Conservation (phyloP, 2,329 filamentous ascomycete species). For the Diaporthe velutina region DNA sequence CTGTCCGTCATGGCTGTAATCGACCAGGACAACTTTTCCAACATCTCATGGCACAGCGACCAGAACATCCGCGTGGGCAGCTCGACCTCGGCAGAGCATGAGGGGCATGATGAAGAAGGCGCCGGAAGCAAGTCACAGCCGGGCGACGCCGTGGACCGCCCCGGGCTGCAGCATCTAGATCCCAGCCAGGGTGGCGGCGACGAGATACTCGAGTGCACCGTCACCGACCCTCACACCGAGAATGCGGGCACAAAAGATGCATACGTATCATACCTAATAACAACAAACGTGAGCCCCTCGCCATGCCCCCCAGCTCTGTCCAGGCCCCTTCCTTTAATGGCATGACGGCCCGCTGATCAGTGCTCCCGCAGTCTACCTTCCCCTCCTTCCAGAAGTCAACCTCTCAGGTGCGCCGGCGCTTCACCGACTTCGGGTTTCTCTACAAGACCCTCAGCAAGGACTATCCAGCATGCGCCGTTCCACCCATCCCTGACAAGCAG, state of each 20-base stretch:
- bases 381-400: constrained; percentile 88
- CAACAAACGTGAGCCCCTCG: constrained; percentile 76
- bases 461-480: constrained; percentile 92
- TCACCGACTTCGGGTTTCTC: constrained; percentile 97
- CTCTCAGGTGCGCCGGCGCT: constrained; percentile 87
- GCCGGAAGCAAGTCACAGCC: constrained; percentile 48
- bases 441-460: constrained; percentile 91
- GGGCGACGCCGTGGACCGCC: constrained; percentile 58
- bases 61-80: constrained; percentile 58
- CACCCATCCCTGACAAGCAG: constrained; percentile 96
- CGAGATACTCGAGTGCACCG: constrained; percentile 85
- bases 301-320: not conserved
- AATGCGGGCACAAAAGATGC: constrained; percentile 97
- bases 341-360: not conserved
- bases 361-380: constrained; percentile 81
- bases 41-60: constrained; percentile 82
- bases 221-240: constrained; percentile 90
- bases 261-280: constrained; percentile 95
- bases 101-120: constrained; percentile 40
- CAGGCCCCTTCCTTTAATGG: not conserved
- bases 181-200: constrained; percentile 75
- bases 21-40: constrained; percentile 81
- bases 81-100: constrained; percentile 42
- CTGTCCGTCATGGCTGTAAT: constrained; percentile 57
- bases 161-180: constrained; percentile 67